A percentile compares a stretch with the other conserved stretches of the same genome.
phyloP scores from a whole-genome alignment of 768 basidiomycete genomes.

The Dacryopinax primogenitus region DNA sequence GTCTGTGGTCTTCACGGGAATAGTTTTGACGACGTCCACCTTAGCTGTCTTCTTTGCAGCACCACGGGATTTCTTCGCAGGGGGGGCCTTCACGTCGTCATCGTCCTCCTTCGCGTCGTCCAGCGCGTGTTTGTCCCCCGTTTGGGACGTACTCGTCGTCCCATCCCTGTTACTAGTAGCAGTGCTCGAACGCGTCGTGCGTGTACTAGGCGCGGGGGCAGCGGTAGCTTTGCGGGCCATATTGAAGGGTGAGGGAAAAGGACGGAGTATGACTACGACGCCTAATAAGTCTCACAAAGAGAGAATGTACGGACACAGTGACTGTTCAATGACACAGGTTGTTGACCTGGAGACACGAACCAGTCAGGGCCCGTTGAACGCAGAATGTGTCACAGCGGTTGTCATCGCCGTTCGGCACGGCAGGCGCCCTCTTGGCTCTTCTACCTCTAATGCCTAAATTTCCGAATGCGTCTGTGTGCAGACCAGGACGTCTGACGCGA shows the following conservation, averaged over 20 bases:
- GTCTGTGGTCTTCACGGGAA: not conserved
- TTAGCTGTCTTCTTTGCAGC: not conserved
- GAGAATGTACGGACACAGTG: not conserved
- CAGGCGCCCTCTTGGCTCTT: no score
- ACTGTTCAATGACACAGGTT: no score
- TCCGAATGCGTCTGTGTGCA: no score
- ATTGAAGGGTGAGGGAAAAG: not conserved
- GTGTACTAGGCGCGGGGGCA: constrained; percentile 17
- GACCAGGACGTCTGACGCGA: no score
- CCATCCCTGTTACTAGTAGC: constrained; percentile 21
- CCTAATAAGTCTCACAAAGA: not conserved
- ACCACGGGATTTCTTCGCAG: not conserved
- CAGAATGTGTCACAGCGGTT: no score
- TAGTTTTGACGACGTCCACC: not conserved
- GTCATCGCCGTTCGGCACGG: no score
- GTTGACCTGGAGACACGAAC: no score
- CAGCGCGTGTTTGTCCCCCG: constrained; percentile 10
- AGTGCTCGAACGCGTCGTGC: constrained; percentile 15
- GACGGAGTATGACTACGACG: not conserved
- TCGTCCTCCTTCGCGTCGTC: not conserved
- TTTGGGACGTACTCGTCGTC: constrained; percentile 21
- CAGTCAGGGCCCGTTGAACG: no score
- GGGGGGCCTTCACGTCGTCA: not conserved
- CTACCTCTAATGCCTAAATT: no score
- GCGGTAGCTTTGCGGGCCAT: constrained; percentile 15